Evolutionary conservation across 169 alveolate genomes (phyloP), one percentile per base, ranked within the genome.

Genomic region (Plasmodium gaboni): DNA sequence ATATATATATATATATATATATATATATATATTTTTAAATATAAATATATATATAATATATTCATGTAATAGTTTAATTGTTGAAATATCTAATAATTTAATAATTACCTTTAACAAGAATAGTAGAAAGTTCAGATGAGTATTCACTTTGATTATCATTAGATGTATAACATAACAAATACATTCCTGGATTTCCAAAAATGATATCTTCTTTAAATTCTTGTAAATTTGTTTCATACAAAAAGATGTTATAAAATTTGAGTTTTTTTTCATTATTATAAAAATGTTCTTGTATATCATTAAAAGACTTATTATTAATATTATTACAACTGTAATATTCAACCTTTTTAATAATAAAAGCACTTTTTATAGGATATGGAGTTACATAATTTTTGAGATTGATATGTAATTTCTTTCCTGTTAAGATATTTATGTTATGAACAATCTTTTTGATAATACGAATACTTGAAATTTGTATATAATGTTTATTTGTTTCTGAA

Each of bases 101-200:
- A 32, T 32, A 32, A 32, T 32, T 32, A 76, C 89, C 89, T 6
- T 26, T 44, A 48, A 76, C 89, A 50, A 15, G 48, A 64, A 76
- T 76, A 26, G 59, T 48, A 24, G 89, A 51, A 7, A 76, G 78
- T n/a, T 48, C 42, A 51, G 89, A 57, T 17, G 89, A 76, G 19
- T 64, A 76, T 2, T 24, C 69, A 46, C 26, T 50, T 59, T 59
- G 60, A 24, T 44, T 57, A 15, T 76, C 89, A 64, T 48, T 76
- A 51, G 89, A 64, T 32, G 89, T 28, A 67, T 76, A 76, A 65
- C 89, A 76, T 51, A 76, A 59, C 67, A 76, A 65, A 28, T 76
- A 76, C 9, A 17, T 67, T 65, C 89, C 89, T 8, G 89, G 89
- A 19, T 46, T 64, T 68, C 42, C 22, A 65, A 76, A 76, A 76